Base-by-base conservation (phyloP, 495 filamentous ascomycete genomes). In the Diplogelasinospora grovesii region DNA sequence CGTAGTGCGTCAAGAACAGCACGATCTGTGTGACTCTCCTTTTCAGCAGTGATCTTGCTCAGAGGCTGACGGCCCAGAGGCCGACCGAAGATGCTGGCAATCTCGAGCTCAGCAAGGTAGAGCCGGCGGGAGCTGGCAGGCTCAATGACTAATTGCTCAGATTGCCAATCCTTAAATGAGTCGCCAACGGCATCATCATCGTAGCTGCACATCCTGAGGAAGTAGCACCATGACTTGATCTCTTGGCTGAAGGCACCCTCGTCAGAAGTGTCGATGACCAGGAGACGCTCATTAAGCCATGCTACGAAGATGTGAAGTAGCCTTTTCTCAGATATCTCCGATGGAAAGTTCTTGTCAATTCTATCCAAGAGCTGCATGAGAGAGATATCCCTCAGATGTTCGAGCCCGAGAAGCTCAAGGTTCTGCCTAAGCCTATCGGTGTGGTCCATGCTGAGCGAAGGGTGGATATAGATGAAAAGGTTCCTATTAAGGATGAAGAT, bases 271-370 rank as follows among this genome's bases (percentile, higher is more conserved):
- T 64, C 53, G 6, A 49, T 39, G 14, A 40, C 46, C 5, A 36
- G 25, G 18, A 65, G 57, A 10, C 54, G 55, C 15, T 50, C 49
- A 34, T 53, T 42, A 5, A 68, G 53, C 65, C 65, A 67, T 43
- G 24, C 33, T 39, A 60, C 44, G 29, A 56, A 48, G 20, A 32
- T 32, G 5, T 46, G 36, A 24, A 66, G 47, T 2, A 53, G 23
- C 5, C 41, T 26, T 1, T 25, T 38, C 16, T 41, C 35, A 23
- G 33, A 32, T 8, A 35, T 18, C 2, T 37, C 40, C 10, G 19
- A n/a, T 10, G 50, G 45, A 10, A 48, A 23, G 5, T 20, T 23
- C 19, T 38, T 32, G 2, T 36, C 10, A 2, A 64, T 43, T 13
- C 27, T 48, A 3, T 31, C 18, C n/a, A 33, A 24, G 16, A 64